Evolutionary conservation across 179 eudicot species (phyloP), one percentile per base, ranked within the genome.

Genomic region (Pouteria campechiana): DNA sequence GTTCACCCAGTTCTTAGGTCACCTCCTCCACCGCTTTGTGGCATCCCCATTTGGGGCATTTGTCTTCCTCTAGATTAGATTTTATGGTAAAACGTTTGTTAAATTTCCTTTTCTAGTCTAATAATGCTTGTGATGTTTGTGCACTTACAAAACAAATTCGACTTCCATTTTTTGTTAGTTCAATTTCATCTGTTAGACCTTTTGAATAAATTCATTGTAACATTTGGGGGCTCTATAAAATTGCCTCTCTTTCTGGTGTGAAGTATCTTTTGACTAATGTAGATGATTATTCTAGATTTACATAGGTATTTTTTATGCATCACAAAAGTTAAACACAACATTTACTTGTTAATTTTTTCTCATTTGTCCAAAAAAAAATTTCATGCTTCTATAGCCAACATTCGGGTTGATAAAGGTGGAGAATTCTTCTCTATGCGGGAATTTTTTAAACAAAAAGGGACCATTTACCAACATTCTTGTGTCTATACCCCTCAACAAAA

Each of bases 401-500:
- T 32, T 32, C 35, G 1, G 11, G 5, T 1, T 3, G 14, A 32
- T 8, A 32, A 32, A 10, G 11, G 35, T 6, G 3, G 0, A 10
- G 35, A 32, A 9, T 32, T 32, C 13, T 8, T 6, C 13, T 32
- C 35, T 15, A 32, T 4, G 8, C 35, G 14, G 11, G 38, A 31
- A 20, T 28, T 36, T 12, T n/a, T 17, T 14, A 8, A 12, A 3
- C 8, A 11, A 0, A 27, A 44, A 13, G 41, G 41, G 11, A 23
- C 37, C n/a, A 10, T 50, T 5, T 33, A 37, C 28, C 45, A 37
- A 15, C 7, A 15, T 3, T 18, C 15, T 1, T 37, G 45, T 36
- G 9, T 39, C 0, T 36, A 2, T 1, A 49, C 33, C 6, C 54
- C 44, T 1, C 55, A 50, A 50, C 55, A 50, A 36, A 36, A 50